A percentile compares a stretch with the other conserved stretches of the same genome.
phyloP scores from a whole-genome alignment of 306 rosid species.

The Clitoria ternatea region DNA sequence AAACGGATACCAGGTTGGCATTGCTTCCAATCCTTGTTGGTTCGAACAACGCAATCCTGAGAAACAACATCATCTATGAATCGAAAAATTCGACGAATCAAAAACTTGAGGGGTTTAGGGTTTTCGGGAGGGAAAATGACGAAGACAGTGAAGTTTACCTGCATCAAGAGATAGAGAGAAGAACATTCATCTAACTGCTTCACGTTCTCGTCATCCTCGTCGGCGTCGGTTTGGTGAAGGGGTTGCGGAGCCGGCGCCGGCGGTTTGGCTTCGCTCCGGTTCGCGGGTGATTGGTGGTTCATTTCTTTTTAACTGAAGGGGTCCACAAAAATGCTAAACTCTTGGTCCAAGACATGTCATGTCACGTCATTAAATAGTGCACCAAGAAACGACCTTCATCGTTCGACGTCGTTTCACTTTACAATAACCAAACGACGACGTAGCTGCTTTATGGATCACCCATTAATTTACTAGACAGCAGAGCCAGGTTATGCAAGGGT shows the following conservation, averaged over 20 bases:
- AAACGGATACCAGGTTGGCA: conserved; percentile 57
- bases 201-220: conserved; percentile 75
- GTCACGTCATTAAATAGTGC: neutral
- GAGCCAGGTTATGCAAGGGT: too few species aligned
- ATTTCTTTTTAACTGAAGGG: conserved; percentile 29
- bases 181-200: conserved; percentile 80
- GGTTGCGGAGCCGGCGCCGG: conserved; percentile 13
- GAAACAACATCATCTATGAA: neutral
- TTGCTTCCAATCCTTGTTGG: conserved; percentile 70
- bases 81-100: neutral
- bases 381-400: neutral
- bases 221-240: conserved; percentile 50
- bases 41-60: conserved; percentile 72
- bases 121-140: conserved; percentile 15
- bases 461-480: too few species aligned
- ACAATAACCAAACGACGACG: neutral
- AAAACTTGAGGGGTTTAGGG: conserved; percentile 40
- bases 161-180: conserved; percentile 58
- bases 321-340: neutral
- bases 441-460: neutral
- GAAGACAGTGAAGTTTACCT: conserved; percentile 38
- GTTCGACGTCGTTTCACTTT: neutral
- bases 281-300: conserved; percentile 17
- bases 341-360: neutral
- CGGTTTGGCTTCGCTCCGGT: conserved; percentile 9